Percentiles rank a stretch among this genome's conserved stretches.
phyloP scores from a whole-genome alignment of 148 eudicot genomes.

The Vaccinium corymbosum region DNA sequence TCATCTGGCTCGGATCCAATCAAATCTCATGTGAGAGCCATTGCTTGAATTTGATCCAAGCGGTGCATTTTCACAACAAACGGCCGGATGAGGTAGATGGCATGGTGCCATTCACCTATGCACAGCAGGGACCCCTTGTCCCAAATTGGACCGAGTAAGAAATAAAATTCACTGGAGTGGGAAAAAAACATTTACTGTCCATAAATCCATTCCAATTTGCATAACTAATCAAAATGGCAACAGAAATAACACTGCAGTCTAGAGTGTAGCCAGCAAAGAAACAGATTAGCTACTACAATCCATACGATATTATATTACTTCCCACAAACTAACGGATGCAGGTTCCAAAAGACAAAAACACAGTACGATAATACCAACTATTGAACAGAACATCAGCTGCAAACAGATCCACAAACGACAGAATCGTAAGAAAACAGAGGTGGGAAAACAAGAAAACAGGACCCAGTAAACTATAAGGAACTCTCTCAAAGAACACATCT shows the following conservation, averaged over 20 bases:
- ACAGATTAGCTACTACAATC: not conserved
- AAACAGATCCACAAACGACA: slow-evolving; percentile 8
- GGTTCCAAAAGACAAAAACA: not conserved
- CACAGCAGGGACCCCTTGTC: too few relatives aligned
- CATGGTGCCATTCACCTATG: too few relatives aligned
- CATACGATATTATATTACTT: not conserved
- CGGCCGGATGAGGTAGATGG: too few relatives aligned
- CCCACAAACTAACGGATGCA: not conserved
- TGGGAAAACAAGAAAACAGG: not conserved
- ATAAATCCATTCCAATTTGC: not conserved
- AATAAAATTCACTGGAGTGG: not conserved
- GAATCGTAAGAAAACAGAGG: not conserved
- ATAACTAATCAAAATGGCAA: not conserved
- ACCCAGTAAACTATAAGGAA: not conserved
- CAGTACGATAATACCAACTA: not conserved
- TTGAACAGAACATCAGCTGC: not conserved
- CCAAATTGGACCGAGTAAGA: not conserved
- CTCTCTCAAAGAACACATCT: slow-evolving; percentile 7
- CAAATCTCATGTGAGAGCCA: too few relatives aligned
- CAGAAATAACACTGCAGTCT: slow-evolving; percentile 9
- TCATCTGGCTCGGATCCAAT: too few relatives aligned
- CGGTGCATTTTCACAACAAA: too few relatives aligned
- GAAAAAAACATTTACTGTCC: not conserved
- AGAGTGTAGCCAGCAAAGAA: not conserved
- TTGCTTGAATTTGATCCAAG: too few relatives aligned